Evolutionary conservation across 495 filamentous ascomycete species (phyloP), one percentile per base, ranked within the genome.

Genomic region (Penicillium malachiteum): DNA sequence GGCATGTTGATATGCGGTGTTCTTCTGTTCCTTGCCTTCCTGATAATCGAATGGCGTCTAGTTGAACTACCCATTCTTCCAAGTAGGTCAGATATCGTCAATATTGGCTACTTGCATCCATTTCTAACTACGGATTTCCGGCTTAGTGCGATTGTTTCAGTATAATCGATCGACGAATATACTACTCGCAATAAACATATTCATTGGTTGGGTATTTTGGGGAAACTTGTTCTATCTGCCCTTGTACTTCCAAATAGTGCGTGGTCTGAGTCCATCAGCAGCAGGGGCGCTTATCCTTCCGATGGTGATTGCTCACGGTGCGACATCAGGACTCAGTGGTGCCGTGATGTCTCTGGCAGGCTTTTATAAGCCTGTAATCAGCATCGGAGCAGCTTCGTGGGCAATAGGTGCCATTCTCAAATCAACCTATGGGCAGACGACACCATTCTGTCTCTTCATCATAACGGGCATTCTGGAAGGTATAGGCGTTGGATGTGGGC

Each of bases 401-500:
- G n/a, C 21, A 2, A 13, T 41, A 12, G 35, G 48, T 1, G 16
- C 34, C 6, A 35, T 14, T 2, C 13, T 32, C 11, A 51, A 39
- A 41, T 10, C 21, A 7, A 40, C 7, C 3, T 41, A 40, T 41
- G 17, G 33, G 7, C 14, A 32, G 3, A n/a, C 6, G 10, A 79
- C 78, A 7, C 63, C 65, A 45, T 61, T 69, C 5, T 72, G 58
- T 13, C 60, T 74, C 13, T 78, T 82, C 33, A 68, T 75, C 16
- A 50, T 79, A 5, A 69, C 79, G 16, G 71, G 80, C 7, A 52
- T 72, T 9, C 55, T 83, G 6, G 70, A 78, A 32, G 83, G 82
- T 4, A 56, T 74, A 10, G 82, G 82, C 0, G 60, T 81, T 3
- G 83, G 83, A 18, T 66, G 62, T 46, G 72, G 74, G n/a, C 79